Base-by-base conservation (phyloP, 306 rosid species). In the Inga laurina region DNA sequence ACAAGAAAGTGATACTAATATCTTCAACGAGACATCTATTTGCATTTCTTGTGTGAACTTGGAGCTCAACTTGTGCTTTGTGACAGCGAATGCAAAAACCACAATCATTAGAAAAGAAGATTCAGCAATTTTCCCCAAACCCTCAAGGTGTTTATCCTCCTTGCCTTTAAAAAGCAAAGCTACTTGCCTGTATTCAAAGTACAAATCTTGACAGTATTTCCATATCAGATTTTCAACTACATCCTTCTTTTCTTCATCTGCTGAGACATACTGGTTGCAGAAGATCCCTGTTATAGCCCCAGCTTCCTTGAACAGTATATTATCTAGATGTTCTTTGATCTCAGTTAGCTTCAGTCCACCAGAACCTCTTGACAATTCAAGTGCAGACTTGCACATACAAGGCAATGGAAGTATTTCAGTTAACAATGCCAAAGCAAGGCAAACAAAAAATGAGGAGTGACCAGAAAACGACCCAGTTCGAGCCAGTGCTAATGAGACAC, bases 61-160 rank as follows among this genome's bases (percentile, higher is more conserved):
- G 44, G 94, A 48, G 87, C 79, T 88, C 49, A 95, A 72, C 83
- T 89, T 95, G 80, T 90, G 88, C 73, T 95, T 95, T 72, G 98
- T 90, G 75, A 93, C 96, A 45, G 97, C 90, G 65, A 92, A 80
- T 7, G 99, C 94, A 70, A 93, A 93, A 54, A 95, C 87, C 75
- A 95, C 98, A 85, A 91, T 92, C 99, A 91, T 95, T 75, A 93
- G 92, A 71, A 95, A 93, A 79, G 98, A 90, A 80, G 99, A 93
- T 73, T 95, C 97, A 0, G 97, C 90, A 61, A 93, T 89, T 89
- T 92, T 93, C 82, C 90, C 98, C 78, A 93, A 67, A 72, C 86
- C 82, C 78, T 44, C 84, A 61, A 93, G 91, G 82, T 90, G 57
- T 76, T 83, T 90, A 77, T 91, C 86, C 37, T 80, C 82, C 79